Percentiles rank a stretch among this genome's conserved stretches.
Evolutionary conservation across 257 asterid genomes (phyloP).

Genomic region (Solanum paucissectum): DNA sequence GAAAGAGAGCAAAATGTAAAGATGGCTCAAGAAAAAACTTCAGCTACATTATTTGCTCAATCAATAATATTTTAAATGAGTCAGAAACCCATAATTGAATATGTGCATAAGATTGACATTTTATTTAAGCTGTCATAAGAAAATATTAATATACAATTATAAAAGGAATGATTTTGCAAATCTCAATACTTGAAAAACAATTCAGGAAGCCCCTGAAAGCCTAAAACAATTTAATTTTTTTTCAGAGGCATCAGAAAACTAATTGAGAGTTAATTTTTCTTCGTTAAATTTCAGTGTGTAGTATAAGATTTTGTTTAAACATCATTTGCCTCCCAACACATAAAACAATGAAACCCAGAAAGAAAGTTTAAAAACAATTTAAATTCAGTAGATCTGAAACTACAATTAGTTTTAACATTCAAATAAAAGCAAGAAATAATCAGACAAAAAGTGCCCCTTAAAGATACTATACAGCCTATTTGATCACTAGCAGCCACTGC

Average conservation of each 20-base stretch:
- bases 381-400: neutral
- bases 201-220: neutral
- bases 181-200: neutral
- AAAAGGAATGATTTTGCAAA: neutral
- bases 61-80: neutral
- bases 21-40: neutral
- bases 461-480: neutral
- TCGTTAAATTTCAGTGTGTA: conserved; percentile 14
- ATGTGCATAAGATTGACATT: neutral
- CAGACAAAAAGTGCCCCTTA: neutral
- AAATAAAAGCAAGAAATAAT: neutral
- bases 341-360: neutral
- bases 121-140: neutral
- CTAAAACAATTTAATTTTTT: neutral
- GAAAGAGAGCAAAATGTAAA: neutral
- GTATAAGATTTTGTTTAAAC: neutral
- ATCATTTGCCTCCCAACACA: conserved; percentile 8
- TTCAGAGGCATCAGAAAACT: conserved; percentile 13
- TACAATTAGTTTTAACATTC: neutral
- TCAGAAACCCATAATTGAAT: neutral
- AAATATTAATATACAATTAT: neutral
- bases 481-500: neutral
- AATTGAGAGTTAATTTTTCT: conserved; percentile 13
- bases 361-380: neutral
- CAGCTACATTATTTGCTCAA: neutral